Conservation (phyloP, 2,329 filamentous ascomycete species). For the Talaromyces sp. region DNA sequence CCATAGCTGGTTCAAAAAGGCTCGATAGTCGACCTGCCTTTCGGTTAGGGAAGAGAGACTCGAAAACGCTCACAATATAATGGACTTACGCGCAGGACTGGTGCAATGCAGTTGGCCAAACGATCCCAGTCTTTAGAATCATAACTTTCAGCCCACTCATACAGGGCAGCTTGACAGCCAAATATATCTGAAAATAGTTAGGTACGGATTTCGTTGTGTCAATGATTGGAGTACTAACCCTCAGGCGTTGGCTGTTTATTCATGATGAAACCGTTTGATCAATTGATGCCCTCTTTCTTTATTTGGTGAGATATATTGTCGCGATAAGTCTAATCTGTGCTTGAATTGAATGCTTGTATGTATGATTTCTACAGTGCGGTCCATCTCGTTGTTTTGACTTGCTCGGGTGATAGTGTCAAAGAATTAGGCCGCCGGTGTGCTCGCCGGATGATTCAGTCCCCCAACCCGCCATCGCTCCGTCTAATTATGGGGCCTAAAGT, state of each 20-base stretch:
- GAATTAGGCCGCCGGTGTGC: background rate
- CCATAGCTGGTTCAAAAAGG: background rate
- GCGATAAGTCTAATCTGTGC: background rate
- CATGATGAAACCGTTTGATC: background rate
- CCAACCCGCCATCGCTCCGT: background rate
- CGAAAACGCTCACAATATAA: background rate
- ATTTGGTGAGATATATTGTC: background rate
- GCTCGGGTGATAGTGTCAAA: background rate
- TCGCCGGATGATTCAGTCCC: background rate
- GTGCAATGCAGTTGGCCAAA: conserved; percentile 12
- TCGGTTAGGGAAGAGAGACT: background rate
- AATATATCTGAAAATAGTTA: background rate
- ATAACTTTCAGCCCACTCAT: conserved; percentile 18
- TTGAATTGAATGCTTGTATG: background rate
- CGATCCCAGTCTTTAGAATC: conserved; percentile 19
- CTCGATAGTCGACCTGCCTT: conserved; percentile 10
- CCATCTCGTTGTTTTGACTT: background rate
- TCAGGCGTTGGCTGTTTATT: background rate
- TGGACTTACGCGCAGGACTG: background rate
- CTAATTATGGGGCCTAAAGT: background rate
- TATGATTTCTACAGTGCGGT: background rate
- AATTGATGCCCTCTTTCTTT: background rate
- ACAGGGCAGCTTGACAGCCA: conserved; percentile 7
- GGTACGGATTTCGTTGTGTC: background rate
- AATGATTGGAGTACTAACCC: background rate